Percentiles rank a stretch among this genome's conserved stretches.
Conservation (phyloP, 192 early-diverging fungal species). For the Thamnidium elegans region DNA sequence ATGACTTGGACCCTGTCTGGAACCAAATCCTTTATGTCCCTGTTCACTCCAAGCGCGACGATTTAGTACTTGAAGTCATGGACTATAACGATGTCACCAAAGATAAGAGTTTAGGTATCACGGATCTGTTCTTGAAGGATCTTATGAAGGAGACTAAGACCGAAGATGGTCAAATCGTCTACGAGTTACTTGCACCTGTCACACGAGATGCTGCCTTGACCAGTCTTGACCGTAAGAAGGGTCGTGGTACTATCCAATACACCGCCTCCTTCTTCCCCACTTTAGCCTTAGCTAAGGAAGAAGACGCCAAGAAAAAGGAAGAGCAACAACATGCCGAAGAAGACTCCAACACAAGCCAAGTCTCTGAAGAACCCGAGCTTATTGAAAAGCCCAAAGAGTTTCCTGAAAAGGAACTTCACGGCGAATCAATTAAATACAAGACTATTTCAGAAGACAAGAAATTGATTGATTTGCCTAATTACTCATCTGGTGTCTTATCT, state of each 20-base stretch:
- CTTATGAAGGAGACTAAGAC: constrained; percentile 52
- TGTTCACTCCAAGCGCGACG: constrained; percentile 72
- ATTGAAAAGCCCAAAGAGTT: constrained; percentile 9
- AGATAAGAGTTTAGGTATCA: constrained; percentile 81
- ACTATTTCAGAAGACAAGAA: constrained; percentile 17
- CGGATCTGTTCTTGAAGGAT: constrained; percentile 58
- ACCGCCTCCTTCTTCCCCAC: constrained; percentile 38
- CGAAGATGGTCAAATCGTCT: constrained; percentile 29
- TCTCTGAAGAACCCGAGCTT: constrained; percentile 12
- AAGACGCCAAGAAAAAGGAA: constrained; percentile 13
- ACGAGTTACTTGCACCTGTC: constrained; percentile 29
- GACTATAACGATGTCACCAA: constrained; percentile 87
- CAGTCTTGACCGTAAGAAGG: constrained; percentile 30
- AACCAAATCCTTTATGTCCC: constrained; percentile 86
- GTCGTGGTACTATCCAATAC: constrained; percentile 39
- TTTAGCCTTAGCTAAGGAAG: constrained; percentile 25
- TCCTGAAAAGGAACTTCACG: constrained; percentile 37
- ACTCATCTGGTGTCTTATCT: constrained; percentile 53
- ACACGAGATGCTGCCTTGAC: constrained; percentile 26
- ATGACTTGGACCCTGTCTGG: constrained; percentile 88
- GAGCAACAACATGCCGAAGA: constrained; percentile 6
- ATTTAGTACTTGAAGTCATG: constrained; percentile 73
- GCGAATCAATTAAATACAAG: constrained; percentile 33
- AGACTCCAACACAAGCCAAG: constrained; percentile 19
- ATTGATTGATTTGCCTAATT: constrained; percentile 27